phyloP scores from a whole-genome alignment of 1,139 yeast genomes.

The Casaregolazyma lundiana region DNA sequence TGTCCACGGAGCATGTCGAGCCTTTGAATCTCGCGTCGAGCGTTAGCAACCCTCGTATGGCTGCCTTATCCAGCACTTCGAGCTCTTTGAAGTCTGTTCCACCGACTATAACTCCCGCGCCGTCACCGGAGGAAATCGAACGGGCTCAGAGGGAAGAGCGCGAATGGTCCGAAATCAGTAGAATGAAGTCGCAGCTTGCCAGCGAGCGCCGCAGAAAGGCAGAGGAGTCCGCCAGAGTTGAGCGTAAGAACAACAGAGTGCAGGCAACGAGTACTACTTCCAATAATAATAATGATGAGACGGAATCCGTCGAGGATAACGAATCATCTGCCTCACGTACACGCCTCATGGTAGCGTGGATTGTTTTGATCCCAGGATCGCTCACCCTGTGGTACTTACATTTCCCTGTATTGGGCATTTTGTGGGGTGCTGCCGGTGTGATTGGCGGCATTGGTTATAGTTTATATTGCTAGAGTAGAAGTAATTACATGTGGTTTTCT shows the following conservation, averaged over 20 bases:
- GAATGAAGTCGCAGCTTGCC: conserved; percentile 14
- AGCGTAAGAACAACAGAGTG: neutral
- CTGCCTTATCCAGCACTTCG: neutral
- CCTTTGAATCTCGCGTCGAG: neutral
- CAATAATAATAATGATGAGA: neutral
- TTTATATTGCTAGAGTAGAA: neutral
- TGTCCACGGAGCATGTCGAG: neutral
- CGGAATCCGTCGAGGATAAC: neutral
- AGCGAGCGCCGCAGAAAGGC: conserved; percentile 15
- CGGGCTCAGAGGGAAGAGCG: conserved; percentile 6
- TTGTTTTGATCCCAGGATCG: neutral
- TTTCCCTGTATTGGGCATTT: neutral
- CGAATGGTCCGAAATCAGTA: conserved; percentile 13
- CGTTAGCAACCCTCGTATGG: neutral
- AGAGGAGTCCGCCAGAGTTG: conserved; percentile 8
- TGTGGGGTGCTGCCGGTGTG: neutral
- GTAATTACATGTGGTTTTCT: neutral
- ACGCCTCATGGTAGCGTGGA: neutral
- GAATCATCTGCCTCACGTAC: neutral
- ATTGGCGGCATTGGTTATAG: neutral
- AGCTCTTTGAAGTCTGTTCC: neutral
- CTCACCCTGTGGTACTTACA: neutral
- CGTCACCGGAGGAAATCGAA: conserved; percentile 6
- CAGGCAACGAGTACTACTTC: neutral
- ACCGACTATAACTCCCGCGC: neutral